Evolutionary conservation across 352 stramenopile species (phyloP).

Genomic region (Pythium brachiatum): DNA sequence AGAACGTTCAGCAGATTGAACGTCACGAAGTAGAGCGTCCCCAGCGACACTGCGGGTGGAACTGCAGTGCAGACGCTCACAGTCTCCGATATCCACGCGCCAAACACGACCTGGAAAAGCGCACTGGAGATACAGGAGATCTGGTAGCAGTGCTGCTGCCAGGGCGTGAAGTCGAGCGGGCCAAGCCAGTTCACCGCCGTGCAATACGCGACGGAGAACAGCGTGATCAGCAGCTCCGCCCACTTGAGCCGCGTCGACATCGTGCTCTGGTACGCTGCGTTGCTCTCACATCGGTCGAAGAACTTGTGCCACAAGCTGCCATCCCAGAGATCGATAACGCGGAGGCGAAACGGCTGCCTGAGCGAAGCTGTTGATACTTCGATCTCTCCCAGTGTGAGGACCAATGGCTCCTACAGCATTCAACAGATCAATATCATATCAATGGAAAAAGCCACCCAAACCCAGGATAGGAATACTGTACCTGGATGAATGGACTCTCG

Average conservation of each 20-base stretch:
- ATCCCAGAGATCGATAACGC: constrained; percentile 20
- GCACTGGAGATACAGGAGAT: constrained; percentile 35
- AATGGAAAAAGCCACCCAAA: too few relatives aligned
- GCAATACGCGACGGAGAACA: constrained; percentile 48
- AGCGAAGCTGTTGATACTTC: neutral
- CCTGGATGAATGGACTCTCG: constrained; percentile 10
- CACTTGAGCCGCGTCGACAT: constrained; percentile 33
- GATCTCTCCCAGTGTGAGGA: constrained; percentile 9
- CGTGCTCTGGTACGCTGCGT: constrained; percentile 30
- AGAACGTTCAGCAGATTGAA: constrained; percentile 66
- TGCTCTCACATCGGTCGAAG: constrained; percentile 22
- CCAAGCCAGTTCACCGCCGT: constrained; percentile 45
- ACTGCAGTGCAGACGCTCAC: constrained; percentile 34
- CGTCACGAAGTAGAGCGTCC: constrained; percentile 38
- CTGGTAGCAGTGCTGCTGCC: constrained; percentile 43
- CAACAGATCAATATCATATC: neutral
- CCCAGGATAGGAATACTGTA: neutral
- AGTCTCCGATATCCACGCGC: constrained; percentile 25
- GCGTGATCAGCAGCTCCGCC: constrained; percentile 44
- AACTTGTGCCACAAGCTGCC: constrained; percentile 26
- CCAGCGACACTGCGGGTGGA: constrained; percentile 30
- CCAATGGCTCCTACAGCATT: constrained; percentile 7
- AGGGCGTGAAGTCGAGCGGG: constrained; percentile 46
- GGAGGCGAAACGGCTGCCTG: constrained; percentile 5
- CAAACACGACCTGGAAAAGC: constrained; percentile 40